phyloP scores from a whole-genome alignment of 2,329 filamentous ascomycete genomes.

The Balansia obtecta region DNA sequence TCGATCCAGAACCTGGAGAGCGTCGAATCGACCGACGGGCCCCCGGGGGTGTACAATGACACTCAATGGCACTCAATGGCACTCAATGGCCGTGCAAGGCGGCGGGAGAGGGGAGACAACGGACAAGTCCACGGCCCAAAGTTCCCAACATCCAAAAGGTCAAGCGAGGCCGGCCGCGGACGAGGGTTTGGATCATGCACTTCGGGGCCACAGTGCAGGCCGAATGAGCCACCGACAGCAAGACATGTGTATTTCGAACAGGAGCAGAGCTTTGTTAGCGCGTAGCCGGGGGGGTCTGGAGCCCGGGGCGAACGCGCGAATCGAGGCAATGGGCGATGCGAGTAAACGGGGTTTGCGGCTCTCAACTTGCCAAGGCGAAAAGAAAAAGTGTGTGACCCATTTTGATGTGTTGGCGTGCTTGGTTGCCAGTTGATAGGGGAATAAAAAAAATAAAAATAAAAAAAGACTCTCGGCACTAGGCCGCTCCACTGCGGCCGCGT shows the following conservation, averaged over 20 bases:
- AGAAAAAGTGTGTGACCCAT: conserved; percentile 46
- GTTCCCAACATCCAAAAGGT: neutral
- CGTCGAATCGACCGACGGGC: neutral
- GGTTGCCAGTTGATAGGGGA: conserved; percentile 69
- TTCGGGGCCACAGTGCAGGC: conserved; percentile 21
- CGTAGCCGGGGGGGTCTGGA: conserved; percentile 35
- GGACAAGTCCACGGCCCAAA: neutral
- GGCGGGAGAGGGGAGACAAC: conserved; percentile 1
- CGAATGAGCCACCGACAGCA: conserved; percentile 41
- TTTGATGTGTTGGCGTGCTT: conserved; percentile 85
- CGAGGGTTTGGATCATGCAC: conserved; percentile 4
- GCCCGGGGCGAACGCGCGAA: conserved; percentile 22
- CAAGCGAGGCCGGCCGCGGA: neutral
- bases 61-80: neutral
- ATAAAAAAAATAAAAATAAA: too few species aligned
- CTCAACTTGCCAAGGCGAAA: conserved; percentile 24
- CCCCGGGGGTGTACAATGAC: neutral
- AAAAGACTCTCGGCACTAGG: conserved; percentile 46
- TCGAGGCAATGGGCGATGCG: conserved; percentile 42
- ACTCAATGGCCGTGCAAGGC: neutral
- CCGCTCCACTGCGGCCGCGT: conserved; percentile 48
- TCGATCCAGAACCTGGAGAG: neutral
- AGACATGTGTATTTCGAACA: conserved; percentile 48
- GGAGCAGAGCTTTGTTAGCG: conserved; percentile 27
- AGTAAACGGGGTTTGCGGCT: conserved; percentile 53